Conservation (phyloP, 305 asterid genomes). For the Lippia alba region DNA sequence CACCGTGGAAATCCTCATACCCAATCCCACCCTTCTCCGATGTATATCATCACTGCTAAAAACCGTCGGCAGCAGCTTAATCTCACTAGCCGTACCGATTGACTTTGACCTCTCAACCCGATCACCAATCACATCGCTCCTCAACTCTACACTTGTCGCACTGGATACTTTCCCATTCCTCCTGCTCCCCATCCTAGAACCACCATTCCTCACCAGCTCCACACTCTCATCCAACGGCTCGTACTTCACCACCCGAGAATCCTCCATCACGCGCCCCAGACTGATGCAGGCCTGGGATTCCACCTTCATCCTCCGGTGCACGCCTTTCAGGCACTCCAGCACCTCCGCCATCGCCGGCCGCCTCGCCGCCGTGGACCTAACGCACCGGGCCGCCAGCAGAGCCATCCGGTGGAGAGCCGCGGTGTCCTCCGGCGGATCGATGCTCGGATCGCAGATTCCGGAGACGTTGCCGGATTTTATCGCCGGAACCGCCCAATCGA, state of each 20-base stretch:
- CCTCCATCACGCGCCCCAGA: constrained; percentile 44
- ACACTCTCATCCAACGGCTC: constrained; percentile 66
- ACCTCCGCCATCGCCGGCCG: constrained; percentile 91
- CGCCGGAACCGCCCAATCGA: constrained; percentile 82
- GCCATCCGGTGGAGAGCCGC: constrained; percentile 54
- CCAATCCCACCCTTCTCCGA: constrained; percentile 52
- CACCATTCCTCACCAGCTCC: constrained; percentile 43
- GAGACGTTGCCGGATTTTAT: constrained; percentile 56
- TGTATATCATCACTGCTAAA: background rate
- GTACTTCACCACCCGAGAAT: constrained; percentile 44
- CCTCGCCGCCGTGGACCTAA: constrained; percentile 53
- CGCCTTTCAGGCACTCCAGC: constrained; percentile 55
- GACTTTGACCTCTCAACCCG: constrained; percentile 64
- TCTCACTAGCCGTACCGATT: constrained; percentile 63
- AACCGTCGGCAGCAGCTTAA: constrained; percentile 47
- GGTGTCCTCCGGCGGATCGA: constrained; percentile 52
- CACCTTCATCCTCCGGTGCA: constrained; percentile 46
- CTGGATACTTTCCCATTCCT: constrained; percentile 64
- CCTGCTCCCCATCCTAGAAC: constrained; percentile 40
- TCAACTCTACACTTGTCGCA: constrained; percentile 39
- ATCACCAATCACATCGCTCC: constrained; percentile 36
- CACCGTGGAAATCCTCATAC: constrained; percentile 55
- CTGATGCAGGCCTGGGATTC: constrained; percentile 36
- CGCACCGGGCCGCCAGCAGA: constrained; percentile 68
- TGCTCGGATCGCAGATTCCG: constrained; percentile 66